Evolutionary conservation across 2,329 filamentous ascomycete species (phyloP).

Genomic region (Scedosporium dehoogii): DNA sequence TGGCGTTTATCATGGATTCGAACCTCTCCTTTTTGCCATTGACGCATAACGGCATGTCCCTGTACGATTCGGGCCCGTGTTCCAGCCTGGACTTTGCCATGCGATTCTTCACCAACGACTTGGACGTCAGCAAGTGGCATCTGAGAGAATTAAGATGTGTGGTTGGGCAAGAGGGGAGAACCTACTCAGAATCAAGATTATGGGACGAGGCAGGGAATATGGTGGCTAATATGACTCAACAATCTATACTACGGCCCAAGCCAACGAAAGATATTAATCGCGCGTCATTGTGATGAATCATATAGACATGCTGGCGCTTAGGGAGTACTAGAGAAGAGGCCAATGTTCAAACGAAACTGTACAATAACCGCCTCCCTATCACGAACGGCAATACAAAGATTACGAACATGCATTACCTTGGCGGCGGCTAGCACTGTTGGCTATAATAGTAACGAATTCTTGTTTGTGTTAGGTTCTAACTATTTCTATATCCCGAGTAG

Average conservation of each 20-base stretch:
- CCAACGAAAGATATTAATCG: constrained; percentile 5
- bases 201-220: constrained; percentile 29
- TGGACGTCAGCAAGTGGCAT: constrained; percentile 28
- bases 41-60: constrained; percentile 23
- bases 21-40: constrained; percentile 29
- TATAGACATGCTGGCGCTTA: neutral
- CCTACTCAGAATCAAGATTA: constrained; percentile 28
- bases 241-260: constrained; percentile 19
- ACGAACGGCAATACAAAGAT: neutral
- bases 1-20: constrained; percentile 30
- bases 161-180: constrained; percentile 25
- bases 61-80: constrained; percentile 28
- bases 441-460: too few relatives aligned
- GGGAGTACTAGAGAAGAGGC: neutral
- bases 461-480: too few relatives aligned
- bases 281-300: neutral
- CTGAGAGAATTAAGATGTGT: constrained; percentile 26
- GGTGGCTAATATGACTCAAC: constrained; percentile 35
- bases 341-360: neutral
- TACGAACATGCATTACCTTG: constrained; percentile 62
- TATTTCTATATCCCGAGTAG: too few relatives aligned
- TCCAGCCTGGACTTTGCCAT: constrained; percentile 34
- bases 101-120: constrained; percentile 23
- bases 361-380: neutral
- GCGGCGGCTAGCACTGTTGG: constrained; percentile 48